Conservation (phyloP, 345 rosid species). For the Eucalyptus erythrocorys region DNA sequence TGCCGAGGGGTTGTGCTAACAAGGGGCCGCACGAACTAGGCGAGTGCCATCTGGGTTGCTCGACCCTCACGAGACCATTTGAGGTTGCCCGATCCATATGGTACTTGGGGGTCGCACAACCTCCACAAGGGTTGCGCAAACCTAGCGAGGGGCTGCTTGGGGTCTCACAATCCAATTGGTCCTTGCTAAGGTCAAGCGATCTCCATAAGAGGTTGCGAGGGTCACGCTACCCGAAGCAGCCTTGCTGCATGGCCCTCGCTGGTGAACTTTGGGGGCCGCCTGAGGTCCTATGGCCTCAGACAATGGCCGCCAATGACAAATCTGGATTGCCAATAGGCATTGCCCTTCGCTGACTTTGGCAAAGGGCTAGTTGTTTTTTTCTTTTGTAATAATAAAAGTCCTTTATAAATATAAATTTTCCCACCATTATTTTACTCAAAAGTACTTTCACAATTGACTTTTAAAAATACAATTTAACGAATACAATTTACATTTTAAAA, state of each 20-base stretch:
- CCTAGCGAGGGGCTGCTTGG: fast-evolving
- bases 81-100: fast-evolving
- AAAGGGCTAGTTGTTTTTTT: no score
- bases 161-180: no score
- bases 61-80: no score
- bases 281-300: fast-evolving
- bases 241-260: fast-evolving
- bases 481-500: no score
- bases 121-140: fast-evolving
- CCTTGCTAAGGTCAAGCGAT: fast-evolving
- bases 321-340: fast-evolving
- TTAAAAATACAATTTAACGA: fast-evolving
- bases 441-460: no score
- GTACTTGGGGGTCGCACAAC: no score
- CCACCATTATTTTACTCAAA: no score
- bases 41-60: fast-evolving
- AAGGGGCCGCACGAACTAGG: fast-evolving
- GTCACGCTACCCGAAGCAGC: fast-evolving
- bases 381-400: fast-evolving
- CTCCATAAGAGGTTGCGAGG: fast-evolving
- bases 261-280: fast-evolving
- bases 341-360: fast-evolving
- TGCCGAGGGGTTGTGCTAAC: fast-evolving
- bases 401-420: no score
- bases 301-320: fast-evolving